Conservation (phyloP, 2,329 filamentous ascomycete species). For the Pseudopithomyces chartarum region DNA sequence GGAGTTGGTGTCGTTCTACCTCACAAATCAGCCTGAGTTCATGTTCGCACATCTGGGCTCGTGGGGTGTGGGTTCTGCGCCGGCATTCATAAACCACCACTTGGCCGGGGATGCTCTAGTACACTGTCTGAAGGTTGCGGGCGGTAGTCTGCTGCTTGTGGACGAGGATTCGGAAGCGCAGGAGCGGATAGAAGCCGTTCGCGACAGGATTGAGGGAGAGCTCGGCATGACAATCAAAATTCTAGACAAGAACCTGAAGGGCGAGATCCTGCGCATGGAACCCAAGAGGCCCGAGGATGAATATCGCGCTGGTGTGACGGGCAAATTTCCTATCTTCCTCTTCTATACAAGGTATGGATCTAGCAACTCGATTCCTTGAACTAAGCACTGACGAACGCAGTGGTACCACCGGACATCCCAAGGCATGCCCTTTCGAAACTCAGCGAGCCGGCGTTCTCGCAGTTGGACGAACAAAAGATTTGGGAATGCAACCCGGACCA, state of each 20-base stretch:
- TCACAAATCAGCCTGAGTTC: conserved; percentile 71
- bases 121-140: conserved; percentile 67
- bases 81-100: conserved; percentile 74
- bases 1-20: conserved; percentile 68
- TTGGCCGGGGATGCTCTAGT: conserved; percentile 66
- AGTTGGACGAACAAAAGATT: conserved; percentile 40
- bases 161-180: conserved; percentile 57
- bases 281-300: conserved; percentile 60
- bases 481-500: conserved; percentile 46
- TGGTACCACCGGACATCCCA: conserved; percentile 77
- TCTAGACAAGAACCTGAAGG: conserved; percentile 56
- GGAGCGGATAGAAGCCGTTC: conserved; percentile 61
- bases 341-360: conserved; percentile 68
- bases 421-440: conserved; percentile 68
- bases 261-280: conserved; percentile 54
- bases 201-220: conserved; percentile 55
- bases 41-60: conserved; percentile 68
- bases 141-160: conserved; percentile 53
- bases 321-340: conserved; percentile 63
- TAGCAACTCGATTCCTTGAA: not conserved
- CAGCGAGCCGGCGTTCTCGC: conserved; percentile 51
- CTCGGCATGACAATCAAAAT: conserved; percentile 64
- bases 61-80: conserved; percentile 69
- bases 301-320: conserved; percentile 58
- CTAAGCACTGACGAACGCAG: conserved; percentile 43